phyloP scores from a whole-genome alignment of 805 yeast genomes.

The Candida coleopterorum region DNA sequence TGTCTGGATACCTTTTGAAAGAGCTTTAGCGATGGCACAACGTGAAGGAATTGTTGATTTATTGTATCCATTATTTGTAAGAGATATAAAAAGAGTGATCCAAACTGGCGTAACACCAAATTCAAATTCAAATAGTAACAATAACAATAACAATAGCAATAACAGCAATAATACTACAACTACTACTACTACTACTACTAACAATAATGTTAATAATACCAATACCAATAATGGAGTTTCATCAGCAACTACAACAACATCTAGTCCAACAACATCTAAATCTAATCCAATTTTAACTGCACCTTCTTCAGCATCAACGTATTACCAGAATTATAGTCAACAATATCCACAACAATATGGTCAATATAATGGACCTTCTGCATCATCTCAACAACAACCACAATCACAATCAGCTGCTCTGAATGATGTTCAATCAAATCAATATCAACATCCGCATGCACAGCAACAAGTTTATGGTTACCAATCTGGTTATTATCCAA shows the following conservation, averaged over 20 bases:
- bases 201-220: neutral
- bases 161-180: neutral
- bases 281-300: neutral
- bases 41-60: conserved; percentile 68
- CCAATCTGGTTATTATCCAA: conserved; percentile 5
- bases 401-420: neutral
- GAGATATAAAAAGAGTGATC: conserved; percentile 60
- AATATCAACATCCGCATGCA: conserved; percentile 1
- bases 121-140: conserved; percentile 9
- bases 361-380: conserved; percentile 1
- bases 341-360: conserved; percentile 6
- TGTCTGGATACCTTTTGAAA: conserved; percentile 84
- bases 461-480: conserved; percentile 2
- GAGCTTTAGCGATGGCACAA: conserved; percentile 79
- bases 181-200: neutral
- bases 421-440: neutral
- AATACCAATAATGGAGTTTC: neutral
- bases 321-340: conserved; percentile 7
- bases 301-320: conserved; percentile 1
- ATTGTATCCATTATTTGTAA: conserved; percentile 65
- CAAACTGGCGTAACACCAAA: conserved; percentile 42
- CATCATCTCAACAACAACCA: conserved; percentile 1
- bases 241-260: neutral
- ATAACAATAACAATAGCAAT: neutral
- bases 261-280: conserved; percentile 1